Conservation (phyloP, 805 yeast species). For the Hanseniaspora clermontiae region DNA sequence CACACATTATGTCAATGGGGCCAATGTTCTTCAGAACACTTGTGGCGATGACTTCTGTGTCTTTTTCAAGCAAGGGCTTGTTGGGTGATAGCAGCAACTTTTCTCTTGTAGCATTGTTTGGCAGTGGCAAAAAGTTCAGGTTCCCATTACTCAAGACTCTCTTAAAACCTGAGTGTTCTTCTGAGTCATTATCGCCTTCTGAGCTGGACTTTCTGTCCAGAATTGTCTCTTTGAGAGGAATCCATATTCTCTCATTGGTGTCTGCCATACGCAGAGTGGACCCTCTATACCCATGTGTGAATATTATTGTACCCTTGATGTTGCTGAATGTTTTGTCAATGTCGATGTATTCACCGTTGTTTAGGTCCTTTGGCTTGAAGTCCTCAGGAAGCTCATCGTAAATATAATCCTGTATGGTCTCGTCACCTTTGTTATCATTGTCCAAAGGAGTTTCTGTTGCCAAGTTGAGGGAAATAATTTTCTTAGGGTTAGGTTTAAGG, state of each 20-base stretch:
- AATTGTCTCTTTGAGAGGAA: slow-evolving; percentile 69
- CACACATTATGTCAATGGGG: slow-evolving; percentile 66
- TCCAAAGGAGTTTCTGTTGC: slow-evolving; percentile 19
- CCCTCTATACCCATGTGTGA: slow-evolving; percentile 85
- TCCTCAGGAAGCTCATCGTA: slow-evolving; percentile 2
- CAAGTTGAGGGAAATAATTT: slow-evolving; percentile 18
- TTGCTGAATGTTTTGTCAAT: slow-evolving; percentile 32
- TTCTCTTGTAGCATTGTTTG: slow-evolving; percentile 1
- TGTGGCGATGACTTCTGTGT: slow-evolving; percentile 48
- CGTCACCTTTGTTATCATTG: slow-evolving; percentile 21
- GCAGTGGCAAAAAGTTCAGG: not conserved
- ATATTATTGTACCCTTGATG: slow-evolving; percentile 63
- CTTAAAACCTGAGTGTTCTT: not conserved
- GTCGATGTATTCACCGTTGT: slow-evolving; percentile 29
- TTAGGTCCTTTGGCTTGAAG: slow-evolving; percentile 17
- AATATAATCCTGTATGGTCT: slow-evolving; percentile 15
- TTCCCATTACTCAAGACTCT: not conserved
- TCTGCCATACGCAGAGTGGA: slow-evolving; percentile 53
- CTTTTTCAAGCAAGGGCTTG: slow-evolving; percentile 52
- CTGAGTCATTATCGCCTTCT: not conserved
- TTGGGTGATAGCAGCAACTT: slow-evolving; percentile 54
- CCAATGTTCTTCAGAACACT: slow-evolving; percentile 75
- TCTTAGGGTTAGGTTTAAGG: slow-evolving; percentile 33
- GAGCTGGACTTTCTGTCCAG: slow-evolving; percentile 39
- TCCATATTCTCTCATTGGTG: slow-evolving; percentile 65